Base-by-base conservation (phyloP, 1,284 basidiomycete genomes). In the Takashimella koratensis region DNA sequence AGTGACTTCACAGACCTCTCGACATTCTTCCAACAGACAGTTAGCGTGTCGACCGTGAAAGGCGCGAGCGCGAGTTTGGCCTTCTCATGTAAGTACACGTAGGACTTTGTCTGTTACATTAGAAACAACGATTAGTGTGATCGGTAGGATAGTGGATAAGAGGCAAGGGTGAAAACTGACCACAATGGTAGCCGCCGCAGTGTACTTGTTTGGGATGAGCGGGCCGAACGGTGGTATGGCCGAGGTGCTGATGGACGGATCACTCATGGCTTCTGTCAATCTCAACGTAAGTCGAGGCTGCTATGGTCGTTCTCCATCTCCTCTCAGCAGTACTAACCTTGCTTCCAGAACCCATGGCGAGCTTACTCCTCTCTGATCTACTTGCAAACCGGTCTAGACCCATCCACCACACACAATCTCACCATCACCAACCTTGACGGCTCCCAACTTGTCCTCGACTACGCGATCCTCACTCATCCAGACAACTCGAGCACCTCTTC, bases 331-430 rank as follows among this genome's bases (percentile, higher is more conserved):
- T n/a, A n/a, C n/a, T n/a, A n/a, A n/a, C 30, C 30, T 36, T 36
- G 30, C 30, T 36, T 8, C 16, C 25, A 67, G 66, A 58, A 51
- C 23, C 44, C 59, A 2, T 66, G 66, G 66, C 51, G 43, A 16
- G 49, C 55, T 10, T 65, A 64, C 41, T 60, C 61, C 3, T 60
- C 65, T 5, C 52, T 70, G 20, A 52, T 70, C 1, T 70, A 62
- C 49, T 52, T 62, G 16, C 53, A 59, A 2, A 46, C 54, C 8
- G 65, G 59, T 10, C 54, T 68, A 45, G 51, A 65, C 36, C 45
- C 49, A 2, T 43, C 49, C 23, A 41, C 40, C 0, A 47, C 53
- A 4, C 68, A 70, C 51, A 60, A 52, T 3, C 27, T 70, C 8
- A 52, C 26, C 6, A 49, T 67, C 24, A 51, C 48, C 13, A 67